A percentile compares a stretch with the other conserved stretches of the same genome.
These are phyloP conservation scores for Quercus suber DNA, from an alignment of 306 rosid species.

Conservation along the genomic window DNA sequence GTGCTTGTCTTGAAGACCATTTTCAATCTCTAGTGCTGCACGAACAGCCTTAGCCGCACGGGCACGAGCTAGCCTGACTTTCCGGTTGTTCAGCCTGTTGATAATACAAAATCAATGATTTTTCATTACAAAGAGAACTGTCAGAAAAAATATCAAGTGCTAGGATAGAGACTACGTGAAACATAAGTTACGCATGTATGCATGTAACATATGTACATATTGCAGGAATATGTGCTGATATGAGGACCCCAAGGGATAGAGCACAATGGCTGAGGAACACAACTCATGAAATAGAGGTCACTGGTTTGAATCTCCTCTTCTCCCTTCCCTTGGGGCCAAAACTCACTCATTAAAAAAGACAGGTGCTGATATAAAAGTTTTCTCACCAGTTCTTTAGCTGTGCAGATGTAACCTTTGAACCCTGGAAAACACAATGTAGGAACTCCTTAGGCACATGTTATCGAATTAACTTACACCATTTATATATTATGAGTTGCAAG, in stretches of 20 bases:
- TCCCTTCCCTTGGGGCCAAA: no score
- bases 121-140: conserved; percentile 7
- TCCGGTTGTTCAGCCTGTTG: conserved; percentile 87
- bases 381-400: conserved; percentile 94
- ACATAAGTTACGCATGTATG: not conserved
- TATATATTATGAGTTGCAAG: conserved; percentile 16
- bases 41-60: conserved; percentile 66
- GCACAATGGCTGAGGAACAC: no score
- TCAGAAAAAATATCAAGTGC: not conserved
- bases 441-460: conserved; percentile 29
- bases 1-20: conserved; percentile 47
- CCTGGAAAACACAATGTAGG: conserved; percentile 57
- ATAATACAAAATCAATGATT: not conserved
- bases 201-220: not conserved
- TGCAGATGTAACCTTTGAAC: conserved; percentile 76
- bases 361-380: not conserved
- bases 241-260: no score
- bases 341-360: no score
- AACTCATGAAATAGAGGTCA: no score
- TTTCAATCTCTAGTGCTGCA: conserved; percentile 41
- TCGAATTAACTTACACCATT: not conserved
- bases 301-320: no score
- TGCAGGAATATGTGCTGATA: not conserved
- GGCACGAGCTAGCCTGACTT: conserved; percentile 76
- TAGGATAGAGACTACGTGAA: not conserved